phyloP scores from a whole-genome alignment of 2,329 filamentous ascomycete species.

The Spiromastix sp. region DNA sequence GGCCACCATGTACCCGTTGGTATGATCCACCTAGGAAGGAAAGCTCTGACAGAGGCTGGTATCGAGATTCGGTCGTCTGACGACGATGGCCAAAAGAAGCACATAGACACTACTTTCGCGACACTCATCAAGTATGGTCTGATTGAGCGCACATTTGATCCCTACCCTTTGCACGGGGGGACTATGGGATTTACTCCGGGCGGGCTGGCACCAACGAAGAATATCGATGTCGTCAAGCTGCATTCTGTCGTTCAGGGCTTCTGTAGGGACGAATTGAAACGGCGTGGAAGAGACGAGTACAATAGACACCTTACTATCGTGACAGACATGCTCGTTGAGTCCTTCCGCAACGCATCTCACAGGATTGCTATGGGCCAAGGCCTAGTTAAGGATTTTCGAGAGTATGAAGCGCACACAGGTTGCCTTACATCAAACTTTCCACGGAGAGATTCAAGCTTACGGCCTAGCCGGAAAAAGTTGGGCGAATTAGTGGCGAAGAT shows the following conservation, averaged over 20 bases:
- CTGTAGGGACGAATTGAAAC: conserved; percentile 36
- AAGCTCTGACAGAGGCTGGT: conserved; percentile 16
- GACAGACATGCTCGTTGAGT: conserved; percentile 30
- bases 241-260: conserved; percentile 40
- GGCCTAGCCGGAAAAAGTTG: conserved; percentile 23
- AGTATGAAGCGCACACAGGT: conserved; percentile 37
- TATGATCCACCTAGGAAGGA: conserved; percentile 48
- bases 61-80: conserved; percentile 19
- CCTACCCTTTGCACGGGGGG: conserved; percentile 16
- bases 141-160: conserved; percentile 30
- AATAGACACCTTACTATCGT: conserved; percentile 35
- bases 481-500: conserved; percentile 26
- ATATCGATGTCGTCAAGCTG: conserved; percentile 36
- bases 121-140: conserved; percentile 37
- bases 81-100: conserved; percentile 17
- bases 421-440: conserved; percentile 30
- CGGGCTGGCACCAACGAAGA: not conserved
- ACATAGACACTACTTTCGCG: conserved; percentile 37
- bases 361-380: conserved; percentile 31
- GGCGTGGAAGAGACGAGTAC: conserved; percentile 24
- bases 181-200: too few species aligned
- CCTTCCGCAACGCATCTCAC: conserved; percentile 30
- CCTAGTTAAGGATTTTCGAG: conserved; percentile 36
- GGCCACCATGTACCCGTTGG: conserved; percentile 56
- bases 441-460: conserved; percentile 19